A percentile compares a stretch with the other conserved stretches of the same genome.
phyloP scores from a whole-genome alignment of 2,329 filamentous ascomycete species.

The Claviceps digitariae region DNA sequence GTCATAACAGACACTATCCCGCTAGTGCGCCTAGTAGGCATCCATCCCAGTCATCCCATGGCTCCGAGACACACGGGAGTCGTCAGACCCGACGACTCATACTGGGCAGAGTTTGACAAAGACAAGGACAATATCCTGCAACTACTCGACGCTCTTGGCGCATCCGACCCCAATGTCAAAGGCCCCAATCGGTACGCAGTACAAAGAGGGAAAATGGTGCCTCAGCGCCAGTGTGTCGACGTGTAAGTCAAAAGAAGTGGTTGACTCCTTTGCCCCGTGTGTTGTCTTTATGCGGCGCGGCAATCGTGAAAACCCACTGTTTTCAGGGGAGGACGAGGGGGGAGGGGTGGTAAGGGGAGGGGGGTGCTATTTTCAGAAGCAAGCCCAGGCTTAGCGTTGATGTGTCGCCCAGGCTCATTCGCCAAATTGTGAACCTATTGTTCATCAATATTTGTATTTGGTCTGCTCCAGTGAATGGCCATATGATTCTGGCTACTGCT shows the following conservation, averaged over 20 bases:
- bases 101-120: conserved; percentile 2
- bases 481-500: background rate
- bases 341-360: background rate
- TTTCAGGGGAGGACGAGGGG: background rate
- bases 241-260: conserved; percentile 15
- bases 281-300: background rate
- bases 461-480: background rate
- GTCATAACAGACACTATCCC: background rate
- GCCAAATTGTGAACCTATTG: background rate
- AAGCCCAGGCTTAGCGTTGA: background rate
- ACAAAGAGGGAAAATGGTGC: conserved; percentile 20
- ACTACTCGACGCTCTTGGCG: conserved; percentile 16
- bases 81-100: conserved; percentile 1
- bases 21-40: background rate
- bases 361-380: conserved; percentile 1
- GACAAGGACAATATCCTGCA: conserved; percentile 12
- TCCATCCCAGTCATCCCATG: background rate
- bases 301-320: background rate
- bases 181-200: conserved; percentile 18
- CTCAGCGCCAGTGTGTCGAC: conserved; percentile 11
- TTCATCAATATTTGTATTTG: background rate
- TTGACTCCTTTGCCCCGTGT: background rate
- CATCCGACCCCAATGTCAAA: conserved; percentile 13
- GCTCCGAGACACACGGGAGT: background rate
- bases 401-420: conserved; percentile 4